Percentiles rank a stretch among this genome's conserved stretches.
Evolutionary conservation across 2,329 filamentous ascomycete species (phyloP).

Genomic region (Alternaria infectoria): DNA sequence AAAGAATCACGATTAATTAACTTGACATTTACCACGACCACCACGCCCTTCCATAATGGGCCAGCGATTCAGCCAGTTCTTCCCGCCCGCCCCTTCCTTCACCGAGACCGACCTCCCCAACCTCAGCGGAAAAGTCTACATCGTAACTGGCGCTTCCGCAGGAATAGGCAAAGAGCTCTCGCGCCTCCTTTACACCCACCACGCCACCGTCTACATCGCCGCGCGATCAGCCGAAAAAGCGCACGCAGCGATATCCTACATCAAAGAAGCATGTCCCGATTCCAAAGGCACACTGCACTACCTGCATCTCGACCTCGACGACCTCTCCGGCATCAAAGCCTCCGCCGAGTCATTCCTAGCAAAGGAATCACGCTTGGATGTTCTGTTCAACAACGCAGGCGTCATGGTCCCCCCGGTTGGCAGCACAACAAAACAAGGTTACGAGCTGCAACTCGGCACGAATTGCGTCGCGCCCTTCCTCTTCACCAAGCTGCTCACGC

Average conservation of each 20-base stretch:
- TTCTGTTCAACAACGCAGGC: conserved; percentile 48
- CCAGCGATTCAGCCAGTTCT: conserved; percentile 10
- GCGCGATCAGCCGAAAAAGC: conserved; percentile 45
- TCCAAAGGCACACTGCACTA: background rate
- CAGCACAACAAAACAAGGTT: conserved; percentile 14
- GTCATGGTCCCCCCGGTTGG: conserved; percentile 21
- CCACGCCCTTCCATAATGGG: background rate
- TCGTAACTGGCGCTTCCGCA: conserved; percentile 57
- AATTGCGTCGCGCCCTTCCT: conserved; percentile 50
- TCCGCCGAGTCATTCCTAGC: conserved; percentile 45
- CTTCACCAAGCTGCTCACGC: conserved; percentile 47
- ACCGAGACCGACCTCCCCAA: conserved; percentile 52
- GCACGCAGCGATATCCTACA: background rate
- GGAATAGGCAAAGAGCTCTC: conserved; percentile 59
- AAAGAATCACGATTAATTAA: no score
- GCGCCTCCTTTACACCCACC: conserved; percentile 59
- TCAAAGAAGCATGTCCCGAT: background rate
- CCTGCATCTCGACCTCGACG: background rate
- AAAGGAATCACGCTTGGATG: conserved; percentile 49
- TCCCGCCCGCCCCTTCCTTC: conserved; percentile 47
- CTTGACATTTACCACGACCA: no score
- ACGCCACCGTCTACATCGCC: conserved; percentile 62
- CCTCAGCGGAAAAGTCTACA: conserved; percentile 49
- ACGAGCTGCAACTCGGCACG: conserved; percentile 43
- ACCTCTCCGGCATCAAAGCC: background rate